Percentiles rank a stretch among this genome's conserved stretches.
These are phyloP conservation scores for Cytospora piceae DNA, from an alignment of 2,329 filamentous ascomycete genomes.

Conservation along the genomic window DNA sequence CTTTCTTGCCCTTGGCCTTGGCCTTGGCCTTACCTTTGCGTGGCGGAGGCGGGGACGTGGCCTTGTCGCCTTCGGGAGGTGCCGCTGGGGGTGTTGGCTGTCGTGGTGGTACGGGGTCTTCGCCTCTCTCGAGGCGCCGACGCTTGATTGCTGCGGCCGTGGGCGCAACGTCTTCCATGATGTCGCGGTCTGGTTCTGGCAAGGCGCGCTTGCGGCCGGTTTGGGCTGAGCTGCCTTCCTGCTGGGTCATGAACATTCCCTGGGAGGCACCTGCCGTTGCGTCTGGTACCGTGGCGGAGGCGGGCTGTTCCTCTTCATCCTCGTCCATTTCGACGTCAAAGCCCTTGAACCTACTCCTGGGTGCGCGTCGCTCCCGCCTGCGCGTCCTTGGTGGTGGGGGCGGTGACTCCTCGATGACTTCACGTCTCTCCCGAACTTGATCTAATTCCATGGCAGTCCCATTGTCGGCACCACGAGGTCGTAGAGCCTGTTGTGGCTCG, in stretches of 20 bases:
- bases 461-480: slow-evolving; percentile 4
- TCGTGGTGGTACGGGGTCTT: slow-evolving; percentile 47
- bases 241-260: slow-evolving; percentile 62
- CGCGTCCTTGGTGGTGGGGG: slow-evolving; percentile 35
- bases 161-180: slow-evolving; percentile 75
- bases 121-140: slow-evolving; percentile 66
- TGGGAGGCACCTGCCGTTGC: slow-evolving; percentile 38
- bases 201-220: slow-evolving; percentile 51
- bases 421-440: slow-evolving; percentile 19
- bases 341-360: slow-evolving; percentile 68
- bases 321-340: slow-evolving; percentile 60
- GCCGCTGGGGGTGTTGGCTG: slow-evolving; percentile 33
- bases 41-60: slow-evolving; percentile 31
- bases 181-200: slow-evolving; percentile 51
- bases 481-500: neutral
- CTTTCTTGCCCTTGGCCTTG: slow-evolving; percentile 42
- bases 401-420: slow-evolving; percentile 21
- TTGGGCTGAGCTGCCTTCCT: slow-evolving; percentile 36
- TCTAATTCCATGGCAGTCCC: slow-evolving; percentile 37
- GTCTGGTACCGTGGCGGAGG: slow-evolving; percentile 11
- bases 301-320: slow-evolving; percentile 43
- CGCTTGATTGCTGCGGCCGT: slow-evolving; percentile 78
- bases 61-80: slow-evolving; percentile 31
- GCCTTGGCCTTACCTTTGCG: slow-evolving; percentile 37
- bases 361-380: slow-evolving; percentile 44